Conservation (phyloP, 1,139 yeast species). For the Yarrowia galli region DNA sequence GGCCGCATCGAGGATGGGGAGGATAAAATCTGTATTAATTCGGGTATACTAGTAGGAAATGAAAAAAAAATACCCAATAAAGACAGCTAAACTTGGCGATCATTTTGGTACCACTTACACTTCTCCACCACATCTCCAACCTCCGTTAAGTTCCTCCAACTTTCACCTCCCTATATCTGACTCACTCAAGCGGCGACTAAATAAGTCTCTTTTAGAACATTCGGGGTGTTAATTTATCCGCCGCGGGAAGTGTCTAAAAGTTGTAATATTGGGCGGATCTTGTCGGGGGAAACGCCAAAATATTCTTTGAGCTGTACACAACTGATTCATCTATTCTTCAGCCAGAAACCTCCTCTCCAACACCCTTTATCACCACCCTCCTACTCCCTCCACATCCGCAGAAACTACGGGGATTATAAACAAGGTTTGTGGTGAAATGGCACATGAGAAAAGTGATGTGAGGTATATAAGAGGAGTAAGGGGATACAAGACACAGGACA, state of each 20-base stretch:
- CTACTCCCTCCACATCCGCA: background rate
- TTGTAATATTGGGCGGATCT: no score
- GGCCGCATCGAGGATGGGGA: background rate
- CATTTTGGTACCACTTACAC: background rate
- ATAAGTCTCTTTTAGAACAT: background rate
- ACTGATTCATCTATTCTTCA: background rate
- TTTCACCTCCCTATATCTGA: background rate
- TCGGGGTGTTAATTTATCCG: constrained; percentile 17
- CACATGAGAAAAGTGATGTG: constrained; percentile 11
- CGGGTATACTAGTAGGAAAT: background rate
- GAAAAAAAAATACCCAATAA: background rate
- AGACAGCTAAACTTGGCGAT: background rate
- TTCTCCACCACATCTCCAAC: no score
- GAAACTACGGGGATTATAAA: constrained; percentile 7
- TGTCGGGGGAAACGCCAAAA: no score
- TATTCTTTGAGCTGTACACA: no score
- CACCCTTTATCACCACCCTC: background rate
- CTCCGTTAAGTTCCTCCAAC: no score
- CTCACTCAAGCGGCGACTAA: constrained; percentile 5
- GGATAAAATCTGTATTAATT: background rate
- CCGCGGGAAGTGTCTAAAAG: background rate
- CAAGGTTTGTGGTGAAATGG: constrained; percentile 16
- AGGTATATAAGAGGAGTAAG: constrained; percentile 1
- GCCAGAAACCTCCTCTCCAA: no score
- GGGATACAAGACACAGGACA: no score